Evolutionary conservation across 23 red algal species (phyloP).

Genomic region (Gracilaria domingensis): DNA sequence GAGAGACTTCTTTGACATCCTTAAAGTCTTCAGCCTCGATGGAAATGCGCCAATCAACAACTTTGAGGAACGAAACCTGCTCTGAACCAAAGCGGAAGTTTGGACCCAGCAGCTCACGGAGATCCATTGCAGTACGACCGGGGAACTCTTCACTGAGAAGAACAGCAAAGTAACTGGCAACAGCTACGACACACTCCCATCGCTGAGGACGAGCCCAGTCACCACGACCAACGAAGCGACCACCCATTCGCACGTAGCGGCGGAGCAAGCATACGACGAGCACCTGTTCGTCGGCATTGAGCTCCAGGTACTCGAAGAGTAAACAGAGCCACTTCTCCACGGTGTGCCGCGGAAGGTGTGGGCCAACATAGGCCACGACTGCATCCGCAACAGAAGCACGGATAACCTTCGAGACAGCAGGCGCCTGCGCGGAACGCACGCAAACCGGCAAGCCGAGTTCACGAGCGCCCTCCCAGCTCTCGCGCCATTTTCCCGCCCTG

Average conservation of each 20-base stretch:
- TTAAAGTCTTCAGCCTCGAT: slow-evolving; percentile 66
- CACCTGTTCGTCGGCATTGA: slow-evolving; percentile 93
- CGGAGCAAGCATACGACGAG: slow-evolving; percentile 77
- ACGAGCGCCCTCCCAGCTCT: slow-evolving; percentile 75
- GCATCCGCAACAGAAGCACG: slow-evolving; percentile 68
- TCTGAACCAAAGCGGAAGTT: slow-evolving; percentile 82
- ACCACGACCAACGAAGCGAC: slow-evolving; percentile 48
- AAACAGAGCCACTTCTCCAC: slow-evolving; percentile 96
- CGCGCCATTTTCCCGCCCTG: slow-evolving; percentile 64
- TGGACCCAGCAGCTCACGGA: slow-evolving; percentile 89
- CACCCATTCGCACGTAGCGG: slow-evolving; percentile 67
- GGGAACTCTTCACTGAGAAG: slow-evolving; percentile 96
- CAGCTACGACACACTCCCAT: slow-evolving; percentile 95
- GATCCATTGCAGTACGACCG: slow-evolving; percentile 81
- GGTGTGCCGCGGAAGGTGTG: slow-evolving; percentile 70
- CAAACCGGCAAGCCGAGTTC: slow-evolving; percentile 47
- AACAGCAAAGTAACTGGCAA: slow-evolving; percentile 89
- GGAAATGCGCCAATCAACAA: slow-evolving; percentile 86
- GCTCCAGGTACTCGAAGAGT: slow-evolving; percentile 89
- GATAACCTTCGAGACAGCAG: slow-evolving; percentile 32
- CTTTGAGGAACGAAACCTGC: slow-evolving; percentile 82
- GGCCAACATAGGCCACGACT: slow-evolving; percentile 78
- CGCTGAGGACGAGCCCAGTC: slow-evolving; percentile 80
- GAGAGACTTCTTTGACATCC: slow-evolving; percentile 48
- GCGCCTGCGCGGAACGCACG: slow-evolving; percentile 47